These are phyloP conservation scores for Backusella liffmaniae DNA, from an alignment of 192 early-diverging fungal species.

Conservation along the genomic window DNA sequence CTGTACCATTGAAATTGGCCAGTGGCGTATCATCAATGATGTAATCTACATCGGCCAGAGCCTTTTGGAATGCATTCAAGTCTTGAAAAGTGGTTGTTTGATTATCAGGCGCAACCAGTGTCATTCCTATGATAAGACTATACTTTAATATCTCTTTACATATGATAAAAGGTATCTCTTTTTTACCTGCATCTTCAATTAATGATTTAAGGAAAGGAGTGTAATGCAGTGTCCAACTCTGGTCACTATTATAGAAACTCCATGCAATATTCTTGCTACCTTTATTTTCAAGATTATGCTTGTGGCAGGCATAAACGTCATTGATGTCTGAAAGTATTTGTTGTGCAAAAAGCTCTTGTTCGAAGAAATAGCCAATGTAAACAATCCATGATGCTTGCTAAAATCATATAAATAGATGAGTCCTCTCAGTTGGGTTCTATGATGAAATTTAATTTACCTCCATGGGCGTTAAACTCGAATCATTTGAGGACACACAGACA, in stretches of 20 bases:
- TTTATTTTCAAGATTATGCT: not conserved
- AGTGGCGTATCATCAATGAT: conserved; percentile 13
- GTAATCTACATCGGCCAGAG: conserved; percentile 1
- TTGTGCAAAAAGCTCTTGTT: not conserved
- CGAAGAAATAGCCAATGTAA: conserved; percentile 11
- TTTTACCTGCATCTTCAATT: conserved; percentile 11
- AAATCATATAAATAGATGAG: not conserved
- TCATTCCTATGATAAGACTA: not conserved
- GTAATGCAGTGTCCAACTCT: not conserved
- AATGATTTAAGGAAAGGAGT: not conserved
- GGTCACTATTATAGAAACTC: not conserved
- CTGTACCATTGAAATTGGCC: not conserved
- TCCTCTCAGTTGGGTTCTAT: no score
- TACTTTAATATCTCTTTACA: not conserved
- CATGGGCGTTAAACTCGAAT: not conserved
- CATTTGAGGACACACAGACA: not conserved
- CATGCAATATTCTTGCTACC: not conserved
- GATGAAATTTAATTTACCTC: not conserved
- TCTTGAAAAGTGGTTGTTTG: not conserved
- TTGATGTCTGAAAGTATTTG: not conserved
- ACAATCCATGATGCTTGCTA: conserved; percentile 16
- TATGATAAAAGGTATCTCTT: not conserved
- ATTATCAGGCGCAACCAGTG: not conserved
- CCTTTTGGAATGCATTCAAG: not conserved
- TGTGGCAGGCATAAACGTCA: not conserved